phyloP scores from a whole-genome alignment of 202 grass and related monocot species.

The Eragrostis tef region DNA sequence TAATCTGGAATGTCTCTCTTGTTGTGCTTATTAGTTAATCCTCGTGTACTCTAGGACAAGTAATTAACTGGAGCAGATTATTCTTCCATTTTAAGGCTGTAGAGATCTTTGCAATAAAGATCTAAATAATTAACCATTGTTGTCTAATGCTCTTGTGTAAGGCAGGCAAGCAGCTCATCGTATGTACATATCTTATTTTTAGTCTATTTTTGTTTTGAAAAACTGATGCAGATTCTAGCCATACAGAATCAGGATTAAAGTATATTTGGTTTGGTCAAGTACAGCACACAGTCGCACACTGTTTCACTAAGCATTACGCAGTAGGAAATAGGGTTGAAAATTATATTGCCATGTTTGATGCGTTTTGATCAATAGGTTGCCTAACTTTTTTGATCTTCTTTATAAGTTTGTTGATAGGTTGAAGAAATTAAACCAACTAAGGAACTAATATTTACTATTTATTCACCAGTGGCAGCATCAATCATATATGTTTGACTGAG shows the following conservation, averaged over 20 bases:
- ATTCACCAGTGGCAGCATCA: background rate
- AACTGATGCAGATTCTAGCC: background rate
- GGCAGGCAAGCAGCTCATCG: background rate
- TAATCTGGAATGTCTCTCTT: conserved; percentile 10
- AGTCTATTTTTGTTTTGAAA: background rate
- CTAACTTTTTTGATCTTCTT: background rate
- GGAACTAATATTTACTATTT: too few relatives aligned
- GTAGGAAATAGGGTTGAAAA: too few relatives aligned
- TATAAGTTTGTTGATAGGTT: conserved; percentile 20
- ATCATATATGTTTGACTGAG: background rate
- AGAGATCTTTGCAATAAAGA: conserved; percentile 22
- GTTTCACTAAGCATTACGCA: background rate
- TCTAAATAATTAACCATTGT: conserved; percentile 10
- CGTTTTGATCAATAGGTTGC: conserved; percentile 4
- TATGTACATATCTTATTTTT: conserved; percentile 12
- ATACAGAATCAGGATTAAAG: background rate
- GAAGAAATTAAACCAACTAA: conserved; percentile 21
- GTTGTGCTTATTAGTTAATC: conserved; percentile 11
- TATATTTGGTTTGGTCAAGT: conserved; percentile 22
- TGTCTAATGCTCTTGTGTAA: background rate
- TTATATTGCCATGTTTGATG: too few relatives aligned
- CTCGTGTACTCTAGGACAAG: conserved; percentile 15
- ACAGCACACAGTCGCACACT: background rate
- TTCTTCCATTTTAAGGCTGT: background rate
- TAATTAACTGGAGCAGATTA: conserved; percentile 13